A percentile compares a stretch with the other conserved stretches of the same genome.
phyloP scores from a whole-genome alignment of 176 grass and related monocot species.

The bread wheat (Triticum aestivum) region DNA sequence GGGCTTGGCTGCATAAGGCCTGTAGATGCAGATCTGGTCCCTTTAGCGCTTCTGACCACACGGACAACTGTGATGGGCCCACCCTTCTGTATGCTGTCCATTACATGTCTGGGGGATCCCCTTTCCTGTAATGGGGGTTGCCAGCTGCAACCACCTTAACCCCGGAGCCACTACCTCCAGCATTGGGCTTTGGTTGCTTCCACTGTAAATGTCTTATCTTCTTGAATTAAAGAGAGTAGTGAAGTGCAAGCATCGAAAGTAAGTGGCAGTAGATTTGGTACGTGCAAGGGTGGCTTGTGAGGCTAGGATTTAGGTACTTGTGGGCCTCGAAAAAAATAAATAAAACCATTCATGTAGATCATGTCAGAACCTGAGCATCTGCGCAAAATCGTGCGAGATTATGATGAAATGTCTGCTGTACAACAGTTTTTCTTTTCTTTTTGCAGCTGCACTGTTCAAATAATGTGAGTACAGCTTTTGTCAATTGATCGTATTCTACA shows the following conservation, averaged over 20 bases:
- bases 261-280: not conserved
- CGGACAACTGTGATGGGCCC: conserved; percentile 52
- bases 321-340: not conserved
- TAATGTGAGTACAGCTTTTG: not conserved
- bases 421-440: not conserved
- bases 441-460: not conserved
- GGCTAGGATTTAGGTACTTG: not conserved
- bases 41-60: conserved; percentile 50
- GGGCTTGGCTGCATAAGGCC: conserved; percentile 56
- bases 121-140: conserved; percentile 32
- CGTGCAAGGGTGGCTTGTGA: not conserved
- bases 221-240: not conserved
- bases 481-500: not conserved
- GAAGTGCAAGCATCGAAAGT: not conserved
- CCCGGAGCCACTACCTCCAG: conserved; percentile 12
- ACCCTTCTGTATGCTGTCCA: conserved; percentile 48
- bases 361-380: not conserved
- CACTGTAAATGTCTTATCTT: not conserved
- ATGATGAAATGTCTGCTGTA: not conserved
- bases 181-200: not conserved
- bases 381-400: not conserved
- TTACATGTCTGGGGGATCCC: conserved; percentile 39
- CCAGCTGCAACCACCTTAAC: conserved; percentile 36
- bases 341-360: not conserved
- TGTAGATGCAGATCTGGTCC: conserved; percentile 67